Evolutionary conservation across 2,329 filamentous ascomycete species (phyloP).

Genomic region (Nothophoma quercina): DNA sequence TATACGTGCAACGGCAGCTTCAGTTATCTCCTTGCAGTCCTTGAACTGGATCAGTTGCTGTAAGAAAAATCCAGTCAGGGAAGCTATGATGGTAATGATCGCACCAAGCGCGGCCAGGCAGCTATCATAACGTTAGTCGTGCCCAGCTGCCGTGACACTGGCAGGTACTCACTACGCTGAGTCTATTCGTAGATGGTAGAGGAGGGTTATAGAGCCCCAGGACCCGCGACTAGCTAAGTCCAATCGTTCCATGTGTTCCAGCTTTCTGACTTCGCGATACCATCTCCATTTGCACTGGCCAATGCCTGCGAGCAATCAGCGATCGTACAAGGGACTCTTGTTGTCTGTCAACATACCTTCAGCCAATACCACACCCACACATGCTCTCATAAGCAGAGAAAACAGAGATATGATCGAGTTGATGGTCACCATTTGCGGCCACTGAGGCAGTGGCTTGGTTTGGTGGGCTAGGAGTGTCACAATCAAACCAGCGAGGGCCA

Average conservation of each 20-base stretch:
- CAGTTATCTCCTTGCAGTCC: conserved; percentile 5
- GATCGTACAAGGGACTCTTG: background rate
- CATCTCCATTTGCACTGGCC: conserved; percentile 26
- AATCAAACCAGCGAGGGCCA: background rate
- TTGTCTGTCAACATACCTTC: conserved; percentile 11
- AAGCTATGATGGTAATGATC: conserved; percentile 9
- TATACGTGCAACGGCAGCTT: conserved; percentile 1
- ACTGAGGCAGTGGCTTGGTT: conserved; percentile 5
- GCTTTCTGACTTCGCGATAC: conserved; percentile 11
- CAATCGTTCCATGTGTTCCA: conserved; percentile 17
- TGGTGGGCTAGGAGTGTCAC: background rate
- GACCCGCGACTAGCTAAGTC: conserved; percentile 23
- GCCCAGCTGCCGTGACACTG: too few species aligned
- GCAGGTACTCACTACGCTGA: background rate
- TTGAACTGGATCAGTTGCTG: conserved; percentile 20
- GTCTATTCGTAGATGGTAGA: background rate
- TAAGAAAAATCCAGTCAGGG: conserved; percentile 12
- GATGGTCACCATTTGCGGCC: conserved; percentile 1
- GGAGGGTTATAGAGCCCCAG: conserved; percentile 18
- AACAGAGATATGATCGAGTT: conserved; percentile 7
- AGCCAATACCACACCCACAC: conserved; percentile 16
- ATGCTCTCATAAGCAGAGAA: background rate
- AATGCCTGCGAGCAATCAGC: conserved; percentile 10
- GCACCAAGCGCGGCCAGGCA: conserved; percentile 17
- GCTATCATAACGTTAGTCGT: too few species aligned